Base-by-base conservation (phyloP, 768 basidiomycete species). In the Macrocybe gigantea region DNA sequence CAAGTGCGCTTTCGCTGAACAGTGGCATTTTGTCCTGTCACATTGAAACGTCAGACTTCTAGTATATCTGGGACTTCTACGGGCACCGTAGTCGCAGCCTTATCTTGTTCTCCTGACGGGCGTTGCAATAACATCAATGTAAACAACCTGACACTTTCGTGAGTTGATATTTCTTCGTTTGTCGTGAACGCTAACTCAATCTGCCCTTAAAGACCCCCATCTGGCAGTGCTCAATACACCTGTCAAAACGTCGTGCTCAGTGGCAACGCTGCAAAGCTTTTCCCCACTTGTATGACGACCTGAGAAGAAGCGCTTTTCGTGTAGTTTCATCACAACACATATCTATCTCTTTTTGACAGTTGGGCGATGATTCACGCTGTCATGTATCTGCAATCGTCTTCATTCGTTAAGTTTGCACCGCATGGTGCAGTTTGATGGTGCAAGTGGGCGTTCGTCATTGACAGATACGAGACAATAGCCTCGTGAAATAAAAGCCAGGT, bases 11-110 rank as follows among this genome's bases (percentile, higher is more conserved):
- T 38, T 36, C 30, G 35, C 5, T 41, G 3, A n/a, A 38, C 8
- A 29, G 6, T 5, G 13, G 15, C 6, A 30, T 39, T 14, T 39
- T 33, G 6, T 41, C 45, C n/a, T 41, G 41, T 52, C 39, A 47
- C 35, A n/a, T 37, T 33, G 22, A 22, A 22, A 4, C 22, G 4
- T 22, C 22, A 22, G 22, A 11, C 32, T n/a, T 35, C 1, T 49
- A 80, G 78, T 51, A 76, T 83, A 38, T 73, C 74, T 8, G 83
- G 83, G 0, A 79, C 78, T 5, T 74, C 75, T 1, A 79, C 78
- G 0, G 71, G 75, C 9, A 62, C 73, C 6, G 69, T 71, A 5
- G 81, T 83, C 1, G 81, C 78, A 4, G 65, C 67, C 10, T 64
- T 84, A 38, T 63, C 69, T 31, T 85, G 82, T 59, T 82, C 80